phyloP scores from a whole-genome alignment of 202 grass and related monocot genomes.

The Schoenoplectus triqueter region DNA sequence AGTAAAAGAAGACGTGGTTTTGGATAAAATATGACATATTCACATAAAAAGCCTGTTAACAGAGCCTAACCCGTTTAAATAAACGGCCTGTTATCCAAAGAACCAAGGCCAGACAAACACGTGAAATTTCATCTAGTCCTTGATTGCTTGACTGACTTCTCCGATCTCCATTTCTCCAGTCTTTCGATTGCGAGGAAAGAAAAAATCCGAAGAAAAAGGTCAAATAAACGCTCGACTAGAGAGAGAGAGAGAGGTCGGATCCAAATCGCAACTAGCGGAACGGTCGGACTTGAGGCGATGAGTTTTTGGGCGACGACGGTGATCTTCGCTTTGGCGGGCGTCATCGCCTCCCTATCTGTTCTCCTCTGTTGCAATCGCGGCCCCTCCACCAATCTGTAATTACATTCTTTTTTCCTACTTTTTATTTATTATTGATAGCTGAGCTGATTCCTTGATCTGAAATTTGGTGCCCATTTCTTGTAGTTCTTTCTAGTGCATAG shows the following conservation, averaged over 20 bases:
- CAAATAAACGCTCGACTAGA: slow-evolving; percentile 29
- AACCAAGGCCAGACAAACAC: neutral
- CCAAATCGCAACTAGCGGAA: slow-evolving; percentile 23
- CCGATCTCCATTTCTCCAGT: neutral
- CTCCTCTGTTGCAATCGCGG: slow-evolving; percentile 93
- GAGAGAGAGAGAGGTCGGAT: slow-evolving; percentile 35
- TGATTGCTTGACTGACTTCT: neutral
- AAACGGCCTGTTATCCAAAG: slow-evolving; percentile 1
- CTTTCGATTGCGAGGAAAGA: slow-evolving; percentile 13
- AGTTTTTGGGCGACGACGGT: slow-evolving; percentile 68
- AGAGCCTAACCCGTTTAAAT: neutral
- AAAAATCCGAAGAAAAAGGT: slow-evolving; percentile 19
- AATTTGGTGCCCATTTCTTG: neutral
- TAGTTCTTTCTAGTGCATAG: neutral
- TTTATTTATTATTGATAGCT: neutral
- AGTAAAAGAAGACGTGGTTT: no score
- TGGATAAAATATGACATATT: no score
- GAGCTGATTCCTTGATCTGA: neutral
- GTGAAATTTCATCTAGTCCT: neutral
- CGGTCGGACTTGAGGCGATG: slow-evolving; percentile 41
- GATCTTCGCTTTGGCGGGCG: slow-evolving; percentile 81
- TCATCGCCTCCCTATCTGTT: slow-evolving; percentile 63
- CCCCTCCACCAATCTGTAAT: slow-evolving; percentile 94
- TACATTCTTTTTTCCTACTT: neutral
- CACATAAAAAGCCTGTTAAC: no score